phyloP scores from a whole-genome alignment of 202 grass and related monocot genomes.

The Setaria italica region DNA sequence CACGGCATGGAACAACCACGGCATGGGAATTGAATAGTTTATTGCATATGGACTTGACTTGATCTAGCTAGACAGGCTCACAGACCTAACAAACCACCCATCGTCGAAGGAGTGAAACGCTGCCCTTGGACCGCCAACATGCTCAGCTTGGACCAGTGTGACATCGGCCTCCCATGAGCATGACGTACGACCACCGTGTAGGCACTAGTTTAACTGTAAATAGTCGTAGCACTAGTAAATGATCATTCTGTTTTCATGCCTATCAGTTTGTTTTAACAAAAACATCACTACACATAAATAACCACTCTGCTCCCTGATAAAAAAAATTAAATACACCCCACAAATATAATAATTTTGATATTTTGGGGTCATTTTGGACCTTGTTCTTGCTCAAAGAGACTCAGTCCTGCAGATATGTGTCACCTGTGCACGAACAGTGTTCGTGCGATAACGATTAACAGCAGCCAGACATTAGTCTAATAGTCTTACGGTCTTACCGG shows the following conservation, averaged over 20 bases:
- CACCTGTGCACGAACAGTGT: not conserved
- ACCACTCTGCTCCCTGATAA: not conserved
- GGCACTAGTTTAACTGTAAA: not conserved
- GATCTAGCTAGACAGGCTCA: conserved; percentile 28
- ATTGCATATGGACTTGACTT: conserved; percentile 50
- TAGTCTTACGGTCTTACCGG: not conserved
- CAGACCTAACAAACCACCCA: conserved; percentile 25
- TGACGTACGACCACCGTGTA: conserved; percentile 28
- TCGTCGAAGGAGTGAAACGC: conserved; percentile 33
- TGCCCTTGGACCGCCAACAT: conserved; percentile 46
- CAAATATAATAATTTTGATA: not conserved
- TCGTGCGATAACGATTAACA: conserved; percentile 28
- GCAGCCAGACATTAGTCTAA: not conserved
- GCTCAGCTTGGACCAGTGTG: conserved; percentile 49
- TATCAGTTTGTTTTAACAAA: not conserved
- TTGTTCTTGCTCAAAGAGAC: not conserved
- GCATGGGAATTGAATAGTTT: conserved; percentile 40
- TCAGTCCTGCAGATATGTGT: not conserved
- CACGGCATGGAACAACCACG: conserved; percentile 54
- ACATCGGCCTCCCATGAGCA: conserved; percentile 46
- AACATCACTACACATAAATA: not conserved
- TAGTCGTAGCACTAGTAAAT: not conserved
- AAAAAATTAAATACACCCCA: not conserved
- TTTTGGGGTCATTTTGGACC: not conserved
- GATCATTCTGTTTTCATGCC: not conserved